phyloP scores from a whole-genome alignment of 2,329 filamentous ascomycete species.

The Grosmannia huntii region DNA sequence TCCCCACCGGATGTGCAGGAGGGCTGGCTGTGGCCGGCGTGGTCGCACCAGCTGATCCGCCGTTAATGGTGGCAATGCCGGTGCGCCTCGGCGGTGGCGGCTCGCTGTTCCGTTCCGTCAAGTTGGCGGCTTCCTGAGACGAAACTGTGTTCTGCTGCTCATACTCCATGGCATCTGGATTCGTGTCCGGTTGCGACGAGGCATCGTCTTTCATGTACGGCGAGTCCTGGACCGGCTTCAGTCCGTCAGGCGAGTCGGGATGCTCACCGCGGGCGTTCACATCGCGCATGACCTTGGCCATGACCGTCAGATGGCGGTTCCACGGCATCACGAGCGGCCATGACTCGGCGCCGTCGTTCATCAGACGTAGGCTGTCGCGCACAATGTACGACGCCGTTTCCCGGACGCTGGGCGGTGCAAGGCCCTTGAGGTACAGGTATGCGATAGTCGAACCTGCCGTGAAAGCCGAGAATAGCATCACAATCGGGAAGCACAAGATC shows the following conservation, averaged over 20 bases:
- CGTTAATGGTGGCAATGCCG: conserved; percentile 47
- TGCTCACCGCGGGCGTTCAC: conserved; percentile 27
- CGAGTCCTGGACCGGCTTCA: conserved; percentile 19
- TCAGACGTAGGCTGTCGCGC: conserved; percentile 44
- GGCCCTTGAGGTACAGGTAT: conserved; percentile 48
- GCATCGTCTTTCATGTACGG: conserved; percentile 41
- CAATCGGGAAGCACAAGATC: conserved; percentile 48
- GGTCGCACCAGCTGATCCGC: conserved; percentile 35
- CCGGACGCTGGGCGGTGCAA: conserved; percentile 41
- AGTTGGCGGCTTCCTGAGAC: conserved; percentile 22
- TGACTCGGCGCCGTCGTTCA: conserved; percentile 44
- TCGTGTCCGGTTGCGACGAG: conserved; percentile 41
- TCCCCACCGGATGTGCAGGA: conserved; percentile 14
- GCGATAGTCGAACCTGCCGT: conserved; percentile 48
- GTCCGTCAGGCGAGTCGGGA: conserved; percentile 22
- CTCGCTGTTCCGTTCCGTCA: conserved; percentile 37
- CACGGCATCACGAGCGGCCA: conserved; percentile 48
- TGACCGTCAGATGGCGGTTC: conserved; percentile 47
- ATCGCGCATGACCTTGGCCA: conserved; percentile 47
- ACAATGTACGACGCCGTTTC: conserved; percentile 46
- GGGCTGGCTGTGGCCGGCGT: conserved; percentile 35
- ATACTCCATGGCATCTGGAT: conserved; percentile 44
- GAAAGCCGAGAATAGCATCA: conserved; percentile 51
- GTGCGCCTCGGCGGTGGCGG: conserved; percentile 37
- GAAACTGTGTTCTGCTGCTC: conserved; percentile 29